Percentiles rank a stretch among this genome's conserved stretches.
These are phyloP conservation scores for Cladosporium velox DNA, from an alignment of 2,329 filamentous ascomycete species.

Conservation along the genomic window DNA sequence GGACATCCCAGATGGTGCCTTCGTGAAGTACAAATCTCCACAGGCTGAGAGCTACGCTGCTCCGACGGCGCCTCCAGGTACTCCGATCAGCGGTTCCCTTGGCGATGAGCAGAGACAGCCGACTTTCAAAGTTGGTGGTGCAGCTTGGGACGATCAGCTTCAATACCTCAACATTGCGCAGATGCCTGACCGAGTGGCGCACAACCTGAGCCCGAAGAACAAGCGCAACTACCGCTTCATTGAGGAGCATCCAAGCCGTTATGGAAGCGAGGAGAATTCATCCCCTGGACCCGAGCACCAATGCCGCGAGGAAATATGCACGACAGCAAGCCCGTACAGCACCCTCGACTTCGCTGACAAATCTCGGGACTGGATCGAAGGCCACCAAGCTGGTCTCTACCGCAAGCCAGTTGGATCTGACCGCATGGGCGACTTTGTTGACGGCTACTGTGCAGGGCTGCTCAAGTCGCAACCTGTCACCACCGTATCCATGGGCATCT, in stretches of 20 bases:
- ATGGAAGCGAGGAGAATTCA: constrained; percentile 5
- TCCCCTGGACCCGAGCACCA: constrained; percentile 26
- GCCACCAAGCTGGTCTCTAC: constrained; percentile 36
- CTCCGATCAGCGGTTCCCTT: constrained; percentile 26
- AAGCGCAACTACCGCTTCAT: constrained; percentile 34
- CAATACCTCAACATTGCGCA: constrained; percentile 15
- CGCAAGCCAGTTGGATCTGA: constrained; percentile 32
- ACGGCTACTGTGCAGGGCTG: constrained; percentile 40
- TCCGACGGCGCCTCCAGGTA: constrained; percentile 32
- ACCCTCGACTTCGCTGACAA: constrained; percentile 30
- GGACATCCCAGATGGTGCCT: constrained; percentile 23
- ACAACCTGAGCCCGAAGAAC: constrained; percentile 36
- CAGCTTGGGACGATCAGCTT: constrained; percentile 5
- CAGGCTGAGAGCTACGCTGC: constrained; percentile 19
- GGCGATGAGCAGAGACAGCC: background rate
- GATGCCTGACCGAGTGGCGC: constrained; percentile 28
- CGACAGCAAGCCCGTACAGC: constrained; percentile 21
- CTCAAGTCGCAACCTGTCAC: constrained; percentile 30
- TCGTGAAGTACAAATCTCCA: constrained; percentile 16
- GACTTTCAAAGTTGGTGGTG: background rate
- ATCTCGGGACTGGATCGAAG: constrained; percentile 36
- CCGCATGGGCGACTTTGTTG: constrained; percentile 33
- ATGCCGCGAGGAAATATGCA: constrained; percentile 23
- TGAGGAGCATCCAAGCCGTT: constrained; percentile 30
- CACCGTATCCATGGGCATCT: constrained; percentile 19